Percentiles rank a stretch among this genome's conserved stretches.
phyloP scores from a whole-genome alignment of 2,329 filamentous ascomycete species.

The Fonsecaea nubica region DNA sequence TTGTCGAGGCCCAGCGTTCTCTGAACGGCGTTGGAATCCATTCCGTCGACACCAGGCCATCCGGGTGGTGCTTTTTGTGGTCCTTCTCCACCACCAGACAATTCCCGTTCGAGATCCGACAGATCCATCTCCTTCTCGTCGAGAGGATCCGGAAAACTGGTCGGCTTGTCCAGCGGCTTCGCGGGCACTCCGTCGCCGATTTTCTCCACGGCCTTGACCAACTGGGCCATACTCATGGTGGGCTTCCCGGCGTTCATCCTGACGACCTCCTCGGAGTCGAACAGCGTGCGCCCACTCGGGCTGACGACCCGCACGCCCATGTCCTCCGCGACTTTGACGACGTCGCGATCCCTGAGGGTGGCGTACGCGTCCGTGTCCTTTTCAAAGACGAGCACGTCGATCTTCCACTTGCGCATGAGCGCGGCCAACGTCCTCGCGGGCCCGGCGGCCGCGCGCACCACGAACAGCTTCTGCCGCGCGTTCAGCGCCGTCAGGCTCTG shows the following conservation, averaged over 20 bases:
- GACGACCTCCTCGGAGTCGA: constrained; percentile 74
- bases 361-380: constrained; percentile 79
- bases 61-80: constrained; percentile 34
- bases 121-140: constrained; percentile 62
- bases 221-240: constrained; percentile 75
- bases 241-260: constrained; percentile 70
- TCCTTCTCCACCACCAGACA: constrained; percentile 56
- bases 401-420: constrained; percentile 73
- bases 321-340: constrained; percentile 65
- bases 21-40: constrained; percentile 67
- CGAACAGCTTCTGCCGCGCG: constrained; percentile 71
- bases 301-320: constrained; percentile 72
- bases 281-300: constrained; percentile 70
- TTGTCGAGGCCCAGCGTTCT: constrained; percentile 52
- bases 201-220: constrained; percentile 66
- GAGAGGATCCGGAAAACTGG: constrained; percentile 65
- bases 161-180: constrained; percentile 66
- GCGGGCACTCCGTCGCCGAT: constrained; percentile 59
- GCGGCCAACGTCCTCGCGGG: constrained; percentile 69
- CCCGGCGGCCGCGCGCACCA: constrained; percentile 74
- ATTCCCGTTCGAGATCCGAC: constrained; percentile 40
- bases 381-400: constrained; percentile 79
- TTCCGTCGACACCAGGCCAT: constrained; percentile 43
- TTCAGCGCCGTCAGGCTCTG: constrained; percentile 70
- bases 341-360: constrained; percentile 65